Base-by-base conservation (phyloP, 73 alveolate genomes). In the Symbiodinium pilosum region DNA sequence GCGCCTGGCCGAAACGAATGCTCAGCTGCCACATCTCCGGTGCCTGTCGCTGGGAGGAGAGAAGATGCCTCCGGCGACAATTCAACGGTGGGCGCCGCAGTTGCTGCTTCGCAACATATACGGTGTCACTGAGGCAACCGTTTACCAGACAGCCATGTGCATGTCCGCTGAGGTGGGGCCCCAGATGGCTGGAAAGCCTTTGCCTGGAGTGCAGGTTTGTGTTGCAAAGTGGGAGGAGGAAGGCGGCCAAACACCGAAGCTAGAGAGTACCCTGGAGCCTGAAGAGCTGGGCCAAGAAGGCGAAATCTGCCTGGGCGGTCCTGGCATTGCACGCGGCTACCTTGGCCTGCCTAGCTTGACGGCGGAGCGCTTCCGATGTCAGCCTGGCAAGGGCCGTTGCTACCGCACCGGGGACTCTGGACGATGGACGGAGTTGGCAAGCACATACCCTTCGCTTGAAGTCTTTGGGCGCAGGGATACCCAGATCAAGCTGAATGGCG, bases 101-200 rank as follows among this genome's bases (percentile, higher is more conserved):
- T 44, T 93, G 43, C 85, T 40, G 43, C 92, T 93, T 44, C 83
- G 98, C 38, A 93, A 93, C 98, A 47, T 77, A 64, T 93, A 93
- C 44, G 98, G 98, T 36, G 98, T 93, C 39, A 93, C 98, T 0
- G 98, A 93, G 44, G 98, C 98, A 34, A 93, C 98, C 54, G 98
- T 93, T 51, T 93, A 93, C 43, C 98, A 93, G 24, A 77, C 98
- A 3, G 92, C 85, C 71, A 93, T 93, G 98, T 68, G 20, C 51
- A 93, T 93, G 98, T 26, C 84, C 28, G 39, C 98, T 16, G 68
- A 44, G 24, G 77, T 93, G 7, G 39, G 84, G 42, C 98, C 98
- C 1, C 98, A 93, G 69, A 73, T 64, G 20, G 98, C 98, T 7
- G 98, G 98, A 11, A 30, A 30, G 43, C 98, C 98, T 21, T 40